Percentiles rank a stretch among this genome's conserved stretches.
phyloP scores from a whole-genome alignment of 495 filamentous ascomycete species.

The Aspergillus nanangensis region DNA sequence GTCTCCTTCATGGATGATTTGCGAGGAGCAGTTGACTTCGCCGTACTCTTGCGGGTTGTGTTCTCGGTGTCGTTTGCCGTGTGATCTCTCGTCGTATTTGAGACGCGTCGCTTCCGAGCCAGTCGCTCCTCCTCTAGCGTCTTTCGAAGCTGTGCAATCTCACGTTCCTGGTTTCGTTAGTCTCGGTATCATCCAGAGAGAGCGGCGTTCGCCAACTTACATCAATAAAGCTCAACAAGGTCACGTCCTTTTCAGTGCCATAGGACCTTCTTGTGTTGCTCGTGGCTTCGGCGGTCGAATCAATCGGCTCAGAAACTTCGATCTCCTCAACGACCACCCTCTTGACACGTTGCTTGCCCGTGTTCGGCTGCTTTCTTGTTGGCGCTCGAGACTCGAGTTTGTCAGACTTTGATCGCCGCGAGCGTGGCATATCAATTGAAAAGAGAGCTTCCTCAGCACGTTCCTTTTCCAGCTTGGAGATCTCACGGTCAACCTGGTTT shows the following conservation, averaged over 20 bases:
- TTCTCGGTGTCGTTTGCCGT: slow-evolving; percentile 30
- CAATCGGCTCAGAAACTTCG: slow-evolving; percentile 25
- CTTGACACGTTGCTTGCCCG: slow-evolving; percentile 43
- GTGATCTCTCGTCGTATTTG: slow-evolving; percentile 23
- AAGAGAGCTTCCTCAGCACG: slow-evolving; percentile 45
- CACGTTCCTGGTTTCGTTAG: slow-evolving; percentile 29
- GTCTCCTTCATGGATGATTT: slow-evolving; percentile 45
- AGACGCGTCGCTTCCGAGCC: slow-evolving; percentile 40
- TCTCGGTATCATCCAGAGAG: not conserved
- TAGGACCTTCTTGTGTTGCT: slow-evolving; percentile 29
- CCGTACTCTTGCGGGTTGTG: slow-evolving; percentile 31
- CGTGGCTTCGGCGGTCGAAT: slow-evolving; percentile 29
- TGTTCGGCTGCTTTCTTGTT: slow-evolving; percentile 33
- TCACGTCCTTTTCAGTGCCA: slow-evolving; percentile 30
- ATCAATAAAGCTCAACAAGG: slow-evolving; percentile 45
- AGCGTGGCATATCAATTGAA: slow-evolving; percentile 31
- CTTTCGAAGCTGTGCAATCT: slow-evolving; percentile 45
- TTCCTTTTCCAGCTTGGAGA: slow-evolving; percentile 38
- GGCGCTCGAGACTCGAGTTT: slow-evolving; percentile 16
- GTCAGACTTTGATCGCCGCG: slow-evolving; percentile 18
- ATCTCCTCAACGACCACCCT: slow-evolving; percentile 39
- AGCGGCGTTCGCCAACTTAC: slow-evolving; percentile 19
- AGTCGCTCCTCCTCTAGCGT: slow-evolving; percentile 46
- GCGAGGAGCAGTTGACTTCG: slow-evolving; percentile 32
- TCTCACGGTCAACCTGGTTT: slow-evolving; percentile 39